Conservation (phyloP, 331 rosid species). For the Acacia pycnantha region DNA sequence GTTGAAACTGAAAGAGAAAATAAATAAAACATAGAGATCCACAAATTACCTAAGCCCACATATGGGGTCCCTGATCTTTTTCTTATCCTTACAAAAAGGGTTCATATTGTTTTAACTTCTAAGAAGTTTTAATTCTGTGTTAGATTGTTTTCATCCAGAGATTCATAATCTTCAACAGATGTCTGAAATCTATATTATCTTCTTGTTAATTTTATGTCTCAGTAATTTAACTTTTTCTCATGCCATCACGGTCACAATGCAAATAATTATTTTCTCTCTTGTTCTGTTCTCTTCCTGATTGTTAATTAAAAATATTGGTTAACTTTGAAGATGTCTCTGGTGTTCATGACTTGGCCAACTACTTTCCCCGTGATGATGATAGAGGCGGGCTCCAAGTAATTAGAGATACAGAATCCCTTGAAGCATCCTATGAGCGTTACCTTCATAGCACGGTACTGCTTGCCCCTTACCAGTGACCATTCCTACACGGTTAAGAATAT, state of each 20-base stretch:
- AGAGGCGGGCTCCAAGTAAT: conserved; percentile 72
- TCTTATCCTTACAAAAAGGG: not conserved
- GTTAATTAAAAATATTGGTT: conserved; percentile 34
- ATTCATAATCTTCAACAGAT: not conserved
- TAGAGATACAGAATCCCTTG: conserved; percentile 87
- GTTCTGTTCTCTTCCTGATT: conserved; percentile 15
- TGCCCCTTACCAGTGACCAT: conserved; percentile 10
- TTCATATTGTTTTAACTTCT: not conserved
- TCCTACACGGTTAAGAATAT: conserved; percentile 4
- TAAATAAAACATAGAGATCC: not conserved
- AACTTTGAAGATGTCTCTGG: conserved; percentile 64
- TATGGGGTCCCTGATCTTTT: not conserved
- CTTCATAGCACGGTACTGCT: conserved; percentile 79
- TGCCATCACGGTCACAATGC: not conserved
- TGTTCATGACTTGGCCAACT: conserved; percentile 64
- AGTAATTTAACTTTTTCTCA: conserved; percentile 14
- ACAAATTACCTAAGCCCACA: not conserved
- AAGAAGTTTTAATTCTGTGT: not conserved
- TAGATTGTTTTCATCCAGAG: not conserved
- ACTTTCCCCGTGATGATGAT: conserved; percentile 76
- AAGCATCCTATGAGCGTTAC: conserved; percentile 94
- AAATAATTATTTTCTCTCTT: conserved; percentile 13
- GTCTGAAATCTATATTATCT: conserved; percentile 15
- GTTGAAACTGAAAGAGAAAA: not conserved
- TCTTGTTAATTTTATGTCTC: conserved; percentile 17